phyloP scores from a whole-genome alignment of 140 eudicot species.

The Stevia rebaudiana region DNA sequence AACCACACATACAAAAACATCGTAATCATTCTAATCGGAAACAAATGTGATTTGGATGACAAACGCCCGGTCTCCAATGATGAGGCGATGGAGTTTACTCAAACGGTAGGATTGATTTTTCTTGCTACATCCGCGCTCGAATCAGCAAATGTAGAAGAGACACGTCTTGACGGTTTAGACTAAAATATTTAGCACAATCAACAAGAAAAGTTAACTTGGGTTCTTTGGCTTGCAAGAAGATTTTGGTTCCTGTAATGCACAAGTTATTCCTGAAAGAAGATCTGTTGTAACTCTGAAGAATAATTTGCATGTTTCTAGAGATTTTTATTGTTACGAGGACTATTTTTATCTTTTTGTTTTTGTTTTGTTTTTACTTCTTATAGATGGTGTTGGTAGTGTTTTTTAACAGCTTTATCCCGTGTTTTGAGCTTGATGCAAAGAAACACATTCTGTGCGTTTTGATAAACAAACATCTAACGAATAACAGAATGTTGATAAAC shows the following conservation, averaged over 20 bases:
- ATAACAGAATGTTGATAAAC: too few species aligned
- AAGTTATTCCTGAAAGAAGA: constrained; percentile 60
- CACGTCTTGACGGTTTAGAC: constrained; percentile 66
- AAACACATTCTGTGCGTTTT: too few species aligned
- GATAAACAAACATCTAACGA: too few species aligned
- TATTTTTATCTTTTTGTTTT: not conserved
- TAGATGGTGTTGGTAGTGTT: constrained; percentile 29
- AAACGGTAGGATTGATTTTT: constrained; percentile 74
- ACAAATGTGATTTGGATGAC: constrained; percentile 73
- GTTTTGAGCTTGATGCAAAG: too few species aligned
- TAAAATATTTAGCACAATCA: constrained; percentile 68
- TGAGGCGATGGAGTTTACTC: constrained; percentile 79
- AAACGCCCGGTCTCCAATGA: constrained; percentile 72
- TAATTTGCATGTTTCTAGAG: constrained; percentile 11
- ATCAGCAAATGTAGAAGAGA: constrained; percentile 72
- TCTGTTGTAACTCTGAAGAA: constrained; percentile 48
- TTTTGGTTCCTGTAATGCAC: constrained; percentile 66
- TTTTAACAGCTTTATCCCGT: too few species aligned
- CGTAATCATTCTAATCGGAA: constrained; percentile 72
- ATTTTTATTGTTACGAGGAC: constrained; percentile 4
- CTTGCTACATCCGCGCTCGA: constrained; percentile 79
- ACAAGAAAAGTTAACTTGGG: constrained; percentile 61
- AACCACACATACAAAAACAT: constrained; percentile 87
- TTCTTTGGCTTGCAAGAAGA: constrained; percentile 62
- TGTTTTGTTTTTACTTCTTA: too few species aligned